Evolutionary conservation across 2,329 filamentous ascomycete species (phyloP).

Genomic region (Ciborinia camelliae): DNA sequence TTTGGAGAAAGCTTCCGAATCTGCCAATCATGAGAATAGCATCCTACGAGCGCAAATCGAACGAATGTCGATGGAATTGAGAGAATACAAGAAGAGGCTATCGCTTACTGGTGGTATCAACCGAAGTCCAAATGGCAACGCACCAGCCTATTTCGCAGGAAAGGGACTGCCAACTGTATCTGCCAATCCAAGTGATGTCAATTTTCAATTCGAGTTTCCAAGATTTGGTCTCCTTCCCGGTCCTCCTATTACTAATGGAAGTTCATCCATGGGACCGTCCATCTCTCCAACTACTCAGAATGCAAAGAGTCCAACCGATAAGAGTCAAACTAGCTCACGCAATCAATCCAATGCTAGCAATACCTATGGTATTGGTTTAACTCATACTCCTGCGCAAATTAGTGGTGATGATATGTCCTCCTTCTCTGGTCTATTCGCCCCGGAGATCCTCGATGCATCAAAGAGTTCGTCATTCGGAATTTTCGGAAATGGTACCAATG

Average conservation of each 20-base stretch:
- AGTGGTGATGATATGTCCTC: constrained; percentile 47
- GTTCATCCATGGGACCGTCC: constrained; percentile 25
- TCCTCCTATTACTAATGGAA: constrained; percentile 33
- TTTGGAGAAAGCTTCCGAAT: constrained; percentile 77
- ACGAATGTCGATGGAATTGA: constrained; percentile 77
- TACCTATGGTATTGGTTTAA: constrained; percentile 35
- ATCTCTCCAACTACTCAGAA: constrained; percentile 27
- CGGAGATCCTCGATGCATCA: constrained; percentile 47
- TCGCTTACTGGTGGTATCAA: constrained; percentile 48
- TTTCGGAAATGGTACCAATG: constrained; percentile 44
- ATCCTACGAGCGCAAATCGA: constrained; percentile 84
- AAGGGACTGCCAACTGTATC: constrained; percentile 47
- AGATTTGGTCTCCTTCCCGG: constrained; percentile 76
- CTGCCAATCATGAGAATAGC: constrained; percentile 80
- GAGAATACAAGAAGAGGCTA: constrained; percentile 85
- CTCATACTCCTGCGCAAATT: constrained; percentile 27
- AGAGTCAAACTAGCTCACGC: constrained; percentile 30
- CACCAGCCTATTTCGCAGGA: constrained; percentile 39
- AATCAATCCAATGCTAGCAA: constrained; percentile 36
- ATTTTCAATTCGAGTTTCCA: constrained; percentile 94
- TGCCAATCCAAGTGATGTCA: constrained; percentile 65
- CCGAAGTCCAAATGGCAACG: constrained; percentile 25
- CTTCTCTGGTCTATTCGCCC: constrained; percentile 58
- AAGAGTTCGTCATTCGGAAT: constrained; percentile 42
- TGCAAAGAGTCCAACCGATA: constrained; percentile 29